Conservation (phyloP, 352 stramenopile species). For the Phytophthora megakarya region DNA sequence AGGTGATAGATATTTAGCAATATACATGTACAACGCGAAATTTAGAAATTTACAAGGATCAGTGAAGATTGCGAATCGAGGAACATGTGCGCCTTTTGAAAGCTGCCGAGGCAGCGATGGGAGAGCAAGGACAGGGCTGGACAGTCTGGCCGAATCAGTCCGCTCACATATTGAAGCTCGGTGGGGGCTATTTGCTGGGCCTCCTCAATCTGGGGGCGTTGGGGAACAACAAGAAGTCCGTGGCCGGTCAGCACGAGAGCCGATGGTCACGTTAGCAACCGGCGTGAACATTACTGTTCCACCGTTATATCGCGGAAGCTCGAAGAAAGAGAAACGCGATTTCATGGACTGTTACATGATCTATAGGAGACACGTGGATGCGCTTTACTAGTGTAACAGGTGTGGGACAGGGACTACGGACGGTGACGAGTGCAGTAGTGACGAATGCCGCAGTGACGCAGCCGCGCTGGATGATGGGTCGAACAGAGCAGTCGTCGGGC, state of each 20-base stretch:
- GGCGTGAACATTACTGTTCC: background rate
- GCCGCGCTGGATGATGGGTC: too few species aligned
- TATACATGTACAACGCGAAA: too few species aligned
- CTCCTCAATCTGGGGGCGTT: background rate
- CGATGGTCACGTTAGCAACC: background rate
- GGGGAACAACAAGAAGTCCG: slow-evolving; percentile 2
- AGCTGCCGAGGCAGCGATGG: slow-evolving; percentile 5
- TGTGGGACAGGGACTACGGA: too few species aligned
- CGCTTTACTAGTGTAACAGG: background rate
- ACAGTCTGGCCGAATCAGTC: slow-evolving; percentile 1
- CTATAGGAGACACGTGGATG: background rate
- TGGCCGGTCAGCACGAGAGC: background rate
- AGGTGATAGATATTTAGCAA: too few species aligned
- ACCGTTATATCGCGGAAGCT: slow-evolving; percentile 1
- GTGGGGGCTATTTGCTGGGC: slow-evolving; percentile 1
- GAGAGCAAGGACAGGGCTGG: slow-evolving; percentile 5
- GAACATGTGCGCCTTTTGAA: slow-evolving; percentile 8
- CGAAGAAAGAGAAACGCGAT: slow-evolving; percentile 9
- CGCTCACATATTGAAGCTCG: slow-evolving; percentile 4
- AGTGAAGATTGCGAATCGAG: slow-evolving; percentile 8
- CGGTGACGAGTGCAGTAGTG: too few species aligned
- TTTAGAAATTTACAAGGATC: too few species aligned
- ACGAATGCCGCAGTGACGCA: too few species aligned
- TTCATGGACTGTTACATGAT: slow-evolving; percentile 17
- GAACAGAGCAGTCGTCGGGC: too few species aligned